Evolutionary conservation across 306 rosid genomes (phyloP).

Genomic region (Parietaria judaica): DNA sequence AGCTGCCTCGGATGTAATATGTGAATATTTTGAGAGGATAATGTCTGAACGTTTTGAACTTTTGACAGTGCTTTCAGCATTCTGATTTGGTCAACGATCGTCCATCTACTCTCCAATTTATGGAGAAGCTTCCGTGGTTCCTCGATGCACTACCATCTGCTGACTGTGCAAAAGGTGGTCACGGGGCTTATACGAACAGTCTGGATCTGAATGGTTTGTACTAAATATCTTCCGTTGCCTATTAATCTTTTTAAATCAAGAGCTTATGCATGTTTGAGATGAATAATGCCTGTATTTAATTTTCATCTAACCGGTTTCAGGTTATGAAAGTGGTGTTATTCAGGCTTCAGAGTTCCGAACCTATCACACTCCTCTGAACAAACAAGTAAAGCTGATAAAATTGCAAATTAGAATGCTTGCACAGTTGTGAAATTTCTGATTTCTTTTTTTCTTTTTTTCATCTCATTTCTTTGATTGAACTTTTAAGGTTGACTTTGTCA

Average conservation of each 20-base stretch:
- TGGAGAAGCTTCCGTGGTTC: constrained; percentile 98
- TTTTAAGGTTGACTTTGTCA: constrained; percentile 77
- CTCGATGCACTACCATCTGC: constrained; percentile 94
- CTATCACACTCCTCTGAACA: constrained; percentile 85
- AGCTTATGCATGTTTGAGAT: neutral
- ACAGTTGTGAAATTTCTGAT: constrained; percentile 9
- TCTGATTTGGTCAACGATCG: constrained; percentile 83
- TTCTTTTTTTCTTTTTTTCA: neutral
- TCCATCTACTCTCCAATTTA: constrained; percentile 81
- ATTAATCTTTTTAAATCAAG: neutral
- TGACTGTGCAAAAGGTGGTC: constrained; percentile 99
- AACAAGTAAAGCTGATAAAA: constrained; percentile 49
- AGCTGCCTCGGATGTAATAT: neutral
- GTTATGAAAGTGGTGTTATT: constrained; percentile 66
- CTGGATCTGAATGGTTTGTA: constrained; percentile 73
- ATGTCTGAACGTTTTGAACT: constrained; percentile 32
- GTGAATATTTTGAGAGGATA: neutral
- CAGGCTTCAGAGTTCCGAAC: constrained; percentile 93
- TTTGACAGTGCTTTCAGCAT: constrained; percentile 85
- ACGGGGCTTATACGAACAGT: constrained; percentile 97
- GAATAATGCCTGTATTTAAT: neutral
- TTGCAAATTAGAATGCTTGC: constrained; percentile 16
- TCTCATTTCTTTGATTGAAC: constrained; percentile 9
- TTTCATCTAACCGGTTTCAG: constrained; percentile 38
- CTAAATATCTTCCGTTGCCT: constrained; percentile 10